Base-by-base conservation (phyloP, 768 basidiomycete genomes). In the Lactarius hatsudake region DNA sequence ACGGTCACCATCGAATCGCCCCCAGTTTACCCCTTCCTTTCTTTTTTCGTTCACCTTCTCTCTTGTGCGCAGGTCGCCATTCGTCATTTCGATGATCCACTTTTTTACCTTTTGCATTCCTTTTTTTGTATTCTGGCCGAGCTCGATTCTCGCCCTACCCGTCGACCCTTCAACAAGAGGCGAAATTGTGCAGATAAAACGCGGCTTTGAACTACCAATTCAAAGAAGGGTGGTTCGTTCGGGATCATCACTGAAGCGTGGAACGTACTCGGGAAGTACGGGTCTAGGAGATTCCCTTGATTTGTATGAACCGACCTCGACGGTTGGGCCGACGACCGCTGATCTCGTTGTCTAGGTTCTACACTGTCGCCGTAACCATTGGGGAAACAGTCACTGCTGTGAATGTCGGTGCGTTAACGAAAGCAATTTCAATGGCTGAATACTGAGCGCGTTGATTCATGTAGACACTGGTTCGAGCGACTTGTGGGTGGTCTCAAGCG, bases 401-500 rank as follows among this genome's bases (percentile, higher is more conserved):
- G 12, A 62, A 64, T 48, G 6, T 70, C 5, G 69, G 69, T 70
- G 45, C 53, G 68, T 61, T 23, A n/a, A 53, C 15, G 51, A 53
- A 5, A 28, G 51, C 13, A 53, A 2, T 3, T 53, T 15, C 26
- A 26, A 53, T 26, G 23, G 6, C 13, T 12, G 51, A 53, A n/a
- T 17, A 30, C 30, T 59, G 32, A 54, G 17, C 18, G 20, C 12
- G 17, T 26, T 20, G 9, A 43, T 62, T 26, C 23, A 23, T 56
- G 3, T 45, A 70, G 69, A 70, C 61, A 70, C 69, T 3, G 69
- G 69, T 17, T 70, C 69, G 18, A 70, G 69, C 26, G 69, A 70
- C 23, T 59, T 70, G 38, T 70, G 69, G 69, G 51, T 70, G 30
- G 54, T 53, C 13, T 68, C 66, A 12, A 63, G 64, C 28, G 60